Evolutionary conservation across 2,329 filamentous ascomycete genomes (phyloP).

Genomic region (Chaetomiaceae sp.): DNA sequence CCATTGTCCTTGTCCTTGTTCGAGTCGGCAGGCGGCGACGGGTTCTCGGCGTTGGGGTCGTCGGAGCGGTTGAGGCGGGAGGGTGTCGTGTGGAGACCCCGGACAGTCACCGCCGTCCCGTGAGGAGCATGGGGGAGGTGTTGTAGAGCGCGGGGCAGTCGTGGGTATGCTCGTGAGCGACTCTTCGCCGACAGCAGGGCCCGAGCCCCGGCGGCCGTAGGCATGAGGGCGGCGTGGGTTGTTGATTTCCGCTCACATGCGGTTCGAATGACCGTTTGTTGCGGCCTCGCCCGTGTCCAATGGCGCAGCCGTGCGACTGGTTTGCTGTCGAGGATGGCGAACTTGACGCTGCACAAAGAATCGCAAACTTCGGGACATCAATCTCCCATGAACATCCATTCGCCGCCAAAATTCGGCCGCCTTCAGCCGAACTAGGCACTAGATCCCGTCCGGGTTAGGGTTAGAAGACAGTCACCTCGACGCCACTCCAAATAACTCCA

Average conservation of each 20-base stretch:
- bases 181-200: slow-evolving; percentile 26
- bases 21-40: not conserved
- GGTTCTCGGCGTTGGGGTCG: slow-evolving; percentile 7
- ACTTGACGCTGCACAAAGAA: not conserved
- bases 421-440: slow-evolving; percentile 16
- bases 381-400: not conserved
- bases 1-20: slow-evolving; percentile 10
- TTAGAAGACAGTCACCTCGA: too few species aligned
- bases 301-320: not conserved
- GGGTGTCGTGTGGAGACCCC: slow-evolving; percentile 20
- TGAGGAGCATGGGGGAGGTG: not conserved
- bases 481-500: too few species aligned
- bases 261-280: slow-evolving; percentile 6
- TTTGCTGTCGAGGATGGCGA: not conserved
- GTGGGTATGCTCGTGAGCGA: not conserved
- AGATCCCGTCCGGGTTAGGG: slow-evolving; percentile 1
- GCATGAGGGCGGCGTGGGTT: slow-evolving; percentile 22
- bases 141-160: slow-evolving; percentile 16
- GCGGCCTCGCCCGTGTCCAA: not conserved
- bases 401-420: slow-evolving; percentile 18
- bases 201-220: slow-evolving; percentile 24
- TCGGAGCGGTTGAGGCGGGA: slow-evolving; percentile 12
- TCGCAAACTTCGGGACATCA: not conserved
- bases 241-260: slow-evolving; percentile 5
- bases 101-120: not conserved